Evolutionary conservation across 352 stramenopile genomes (phyloP), one percentile per base, ranked within the genome.

Genomic region (Pythium dissimile): DNA sequence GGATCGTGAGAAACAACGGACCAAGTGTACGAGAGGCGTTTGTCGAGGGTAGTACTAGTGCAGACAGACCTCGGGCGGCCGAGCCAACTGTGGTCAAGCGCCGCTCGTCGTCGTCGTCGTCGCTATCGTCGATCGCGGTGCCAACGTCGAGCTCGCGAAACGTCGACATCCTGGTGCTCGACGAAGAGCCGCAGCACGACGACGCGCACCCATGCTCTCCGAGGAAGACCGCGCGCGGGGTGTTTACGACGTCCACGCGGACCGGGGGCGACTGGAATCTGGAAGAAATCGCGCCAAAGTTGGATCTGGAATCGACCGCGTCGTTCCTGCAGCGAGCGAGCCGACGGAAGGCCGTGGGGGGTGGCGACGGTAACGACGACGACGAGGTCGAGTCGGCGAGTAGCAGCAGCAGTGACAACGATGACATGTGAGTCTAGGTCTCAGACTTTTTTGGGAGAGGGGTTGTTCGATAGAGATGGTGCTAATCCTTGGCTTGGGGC

Each of bases 91-190:
- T 37, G 12, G 18, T 30, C 10, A 46, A 62, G 27, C 57, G 64
- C 15, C 43, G 45, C 7, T 59, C 38, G 0, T 56, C 48, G 0
- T 68, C 66, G 1, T 42, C 55, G 3, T 42, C 38, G 5, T 5
- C 32, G 6, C 31, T 54, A 6, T 15, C 32, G 8, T 44, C 35
- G 5, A 18, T 49, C 2, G 9, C 32, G 6, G 15, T 54, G 46
- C 66, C 51, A 48, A 43, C 62, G 45, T 67, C 56, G 18, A 71
- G 38, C 16, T 39, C 37, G 47, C 62, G 21, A 8, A 64, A 51
- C 51, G 73, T 88, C 0, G 78, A 88, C 27, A 86, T 88, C 37
- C 49, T 86, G 21, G 71, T 88, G 20, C 59, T 89, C 31, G 71
- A 86, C 59, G 76, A 74, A 23, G 60, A 48, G 1, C 45, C 53